Base-by-base conservation (phyloP, 2,329 filamentous ascomycete species). In the Sclerotinia minor region DNA sequence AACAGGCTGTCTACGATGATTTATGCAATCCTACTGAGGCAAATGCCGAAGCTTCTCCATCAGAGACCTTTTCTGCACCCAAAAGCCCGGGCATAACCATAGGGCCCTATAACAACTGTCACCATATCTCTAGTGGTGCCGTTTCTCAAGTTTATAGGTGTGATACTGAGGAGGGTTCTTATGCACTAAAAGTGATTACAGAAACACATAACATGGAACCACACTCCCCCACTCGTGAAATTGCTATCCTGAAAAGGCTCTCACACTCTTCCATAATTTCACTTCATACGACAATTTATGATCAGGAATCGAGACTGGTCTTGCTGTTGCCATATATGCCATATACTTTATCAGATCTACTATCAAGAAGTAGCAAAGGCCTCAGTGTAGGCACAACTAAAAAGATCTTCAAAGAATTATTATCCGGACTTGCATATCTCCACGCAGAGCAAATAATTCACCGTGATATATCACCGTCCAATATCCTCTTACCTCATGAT, bases 391-490 rank as follows among this genome's bases (percentile, higher is more conserved):
- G 49, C 26, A 24, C 26, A 19, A 71, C 68, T 9, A 76, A 77
- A 26, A 73, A 76, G 29, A 86, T 82, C 77, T 95, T 83, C 79
- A 79, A 68, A 15, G 88, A 94, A 72, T 76, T 95, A 8, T 90
- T 97, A 75, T 78, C 80, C 4, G 94, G 87, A 5, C 83, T 99
- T 2, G 80, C 80, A 2, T 84, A 91, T 73, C 82, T 97, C 2
- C 95, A 99, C 77, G 73, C 78, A 9, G 80, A 87, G 32, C 90
- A 87, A 9, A 93, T 99, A 68, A 90, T 99, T 66, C 95, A 99
- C 77, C 89, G 95, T 67, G 95, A 99, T 76, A 82, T 99, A 76
- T 99, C 99, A 76, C 95, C 95, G 0, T 93, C 92, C 0, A 96
- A 97, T 65, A 84, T 99, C 47, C 82, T 97, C 11, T 83, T 97